These are phyloP conservation scores for Novymonas esmeraldas DNA, from an alignment of 208 protist species.

Conservation along the genomic window DNA sequence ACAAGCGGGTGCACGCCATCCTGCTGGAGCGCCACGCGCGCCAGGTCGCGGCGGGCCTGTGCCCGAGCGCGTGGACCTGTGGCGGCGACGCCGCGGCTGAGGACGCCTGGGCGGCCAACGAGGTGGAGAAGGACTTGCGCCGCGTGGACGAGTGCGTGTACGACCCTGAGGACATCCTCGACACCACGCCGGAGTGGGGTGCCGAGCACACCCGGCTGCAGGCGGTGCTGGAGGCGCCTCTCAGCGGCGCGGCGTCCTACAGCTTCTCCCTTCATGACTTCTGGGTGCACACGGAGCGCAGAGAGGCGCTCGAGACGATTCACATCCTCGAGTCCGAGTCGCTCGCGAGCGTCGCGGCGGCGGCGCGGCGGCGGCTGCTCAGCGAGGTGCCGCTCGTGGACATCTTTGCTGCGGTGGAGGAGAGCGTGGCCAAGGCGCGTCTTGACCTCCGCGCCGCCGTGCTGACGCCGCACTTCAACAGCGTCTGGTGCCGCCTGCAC, in stretches of 20 bases:
- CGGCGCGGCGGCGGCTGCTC: constrained; percentile 59
- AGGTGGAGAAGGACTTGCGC: constrained; percentile 55
- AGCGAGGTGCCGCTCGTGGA: constrained; percentile 27
- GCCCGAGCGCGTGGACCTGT: constrained; percentile 21
- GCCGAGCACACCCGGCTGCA: constrained; percentile 61
- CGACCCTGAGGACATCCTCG: constrained; percentile 79
- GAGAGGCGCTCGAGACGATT: constrained; percentile 78
- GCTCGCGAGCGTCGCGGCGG: constrained; percentile 53
- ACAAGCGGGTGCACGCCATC: constrained; percentile 52
- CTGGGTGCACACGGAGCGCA: constrained; percentile 77
- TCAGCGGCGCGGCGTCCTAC: constrained; percentile 35
- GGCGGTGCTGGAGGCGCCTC: constrained; percentile 36
- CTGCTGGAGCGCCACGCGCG: constrained; percentile 44
- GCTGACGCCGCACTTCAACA: constrained; percentile 65
- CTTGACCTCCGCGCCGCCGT: constrained; percentile 65
- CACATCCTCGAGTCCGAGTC: constrained; percentile 69
- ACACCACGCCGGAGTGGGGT: constrained; percentile 69
- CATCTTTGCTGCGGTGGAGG: constrained; percentile 50
- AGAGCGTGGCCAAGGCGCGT: constrained; percentile 49
- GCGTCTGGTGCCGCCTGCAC: constrained; percentile 73
- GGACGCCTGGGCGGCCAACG: constrained; percentile 46
- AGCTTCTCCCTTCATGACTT: constrained; percentile 70
- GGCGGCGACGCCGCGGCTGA: constrained; percentile 37
- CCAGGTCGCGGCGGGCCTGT: constrained; percentile 43
- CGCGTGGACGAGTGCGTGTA: constrained; percentile 62